A percentile compares a stretch with the other conserved stretches of the same genome.
These are phyloP conservation scores for Tubosaeta sp. DNA, from an alignment of 768 basidiomycete species.

Conservation along the genomic window DNA sequence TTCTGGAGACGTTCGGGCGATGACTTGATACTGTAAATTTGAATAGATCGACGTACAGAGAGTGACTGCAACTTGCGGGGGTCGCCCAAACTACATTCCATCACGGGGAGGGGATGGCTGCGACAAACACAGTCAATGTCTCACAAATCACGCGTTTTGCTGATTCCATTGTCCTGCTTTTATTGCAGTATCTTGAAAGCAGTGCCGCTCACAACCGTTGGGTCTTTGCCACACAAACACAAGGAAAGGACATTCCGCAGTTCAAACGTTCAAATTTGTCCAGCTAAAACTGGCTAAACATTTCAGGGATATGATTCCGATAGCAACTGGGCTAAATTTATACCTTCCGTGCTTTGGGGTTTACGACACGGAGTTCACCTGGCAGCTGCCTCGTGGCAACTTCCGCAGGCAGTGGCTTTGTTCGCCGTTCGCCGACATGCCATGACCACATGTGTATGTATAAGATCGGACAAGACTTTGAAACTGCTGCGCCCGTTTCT, in stretches of 20 bases:
- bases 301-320: background rate
- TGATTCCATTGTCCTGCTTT: too few species aligned
- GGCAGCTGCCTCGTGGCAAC: background rate
- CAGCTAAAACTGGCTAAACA: background rate
- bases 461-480: background rate
- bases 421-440: background rate
- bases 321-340: background rate
- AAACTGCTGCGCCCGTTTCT: background rate
- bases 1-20: background rate
- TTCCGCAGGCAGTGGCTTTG: background rate
- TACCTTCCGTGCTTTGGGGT: background rate
- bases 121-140: too few species aligned
- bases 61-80: too few species aligned
- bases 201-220: background rate
- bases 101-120: too few species aligned
- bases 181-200: too few species aligned
- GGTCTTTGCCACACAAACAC: too few species aligned
- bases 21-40: too few species aligned
- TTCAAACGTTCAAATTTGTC: background rate
- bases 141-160: too few species aligned
- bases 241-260: background rate
- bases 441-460: background rate
- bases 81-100: too few species aligned
- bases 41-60: too few species aligned
- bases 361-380: background rate